phyloP scores from a whole-genome alignment of 495 filamentous ascomycete species.

The Penicillium herquei region DNA sequence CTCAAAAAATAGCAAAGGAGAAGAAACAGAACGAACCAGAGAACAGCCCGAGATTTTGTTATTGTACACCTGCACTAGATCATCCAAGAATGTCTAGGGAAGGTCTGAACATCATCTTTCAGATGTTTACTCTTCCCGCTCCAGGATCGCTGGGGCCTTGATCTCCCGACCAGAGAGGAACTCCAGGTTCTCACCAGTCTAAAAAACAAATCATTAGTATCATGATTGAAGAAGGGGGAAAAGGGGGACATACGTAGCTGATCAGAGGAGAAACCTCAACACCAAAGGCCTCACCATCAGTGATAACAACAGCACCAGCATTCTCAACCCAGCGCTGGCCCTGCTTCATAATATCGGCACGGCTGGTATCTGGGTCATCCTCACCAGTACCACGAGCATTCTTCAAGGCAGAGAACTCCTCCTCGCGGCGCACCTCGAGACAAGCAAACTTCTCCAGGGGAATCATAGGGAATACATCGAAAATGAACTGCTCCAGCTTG shows the following conservation, averaged over 20 bases:
- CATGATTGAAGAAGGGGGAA: slow-evolving; percentile 5
- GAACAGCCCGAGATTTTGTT: not conserved
- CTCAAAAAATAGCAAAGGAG: slow-evolving; percentile 1
- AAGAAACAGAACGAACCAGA: not conserved
- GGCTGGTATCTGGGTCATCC: slow-evolving; percentile 93
- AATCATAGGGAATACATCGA: slow-evolving; percentile 94
- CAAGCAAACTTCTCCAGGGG: slow-evolving; percentile 86
- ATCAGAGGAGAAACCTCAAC: slow-evolving; percentile 91
- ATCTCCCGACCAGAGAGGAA: slow-evolving; percentile 72
- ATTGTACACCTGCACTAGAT: not conserved
- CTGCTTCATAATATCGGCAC: slow-evolving; percentile 82
- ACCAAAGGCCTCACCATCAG: slow-evolving; percentile 64
- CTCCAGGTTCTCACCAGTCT: slow-evolving; percentile 90
- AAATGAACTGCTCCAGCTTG: slow-evolving; percentile 99
- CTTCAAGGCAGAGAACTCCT: slow-evolving; percentile 98
- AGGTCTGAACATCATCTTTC: not conserved
- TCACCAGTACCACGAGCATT: slow-evolving; percentile 88
- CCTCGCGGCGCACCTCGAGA: slow-evolving; percentile 93
- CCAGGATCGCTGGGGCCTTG: slow-evolving; percentile 71
- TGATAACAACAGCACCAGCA: slow-evolving; percentile 73
- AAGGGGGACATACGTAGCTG: slow-evolving; percentile 79
- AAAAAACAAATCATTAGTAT: slow-evolving; percentile 27
- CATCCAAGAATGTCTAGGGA: slow-evolving; percentile 1
- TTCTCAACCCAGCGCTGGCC: slow-evolving; percentile 79
- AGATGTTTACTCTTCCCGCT: slow-evolving; percentile 67